phyloP scores from a whole-genome alignment of 2,329 filamentous ascomycete genomes.

The Myriangium duriaei region DNA sequence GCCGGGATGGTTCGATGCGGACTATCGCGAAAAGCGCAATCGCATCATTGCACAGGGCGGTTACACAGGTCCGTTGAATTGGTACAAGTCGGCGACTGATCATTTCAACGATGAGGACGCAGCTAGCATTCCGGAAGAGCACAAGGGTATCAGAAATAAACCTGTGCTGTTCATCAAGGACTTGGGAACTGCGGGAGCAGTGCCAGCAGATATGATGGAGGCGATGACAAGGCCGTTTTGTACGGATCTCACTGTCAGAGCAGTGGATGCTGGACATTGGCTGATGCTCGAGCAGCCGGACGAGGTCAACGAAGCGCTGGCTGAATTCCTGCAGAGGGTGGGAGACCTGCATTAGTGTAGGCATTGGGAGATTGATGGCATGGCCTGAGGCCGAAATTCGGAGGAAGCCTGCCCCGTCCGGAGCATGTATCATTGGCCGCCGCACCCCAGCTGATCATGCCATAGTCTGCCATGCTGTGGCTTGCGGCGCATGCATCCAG shows the following conservation, averaged over 20 bases:
- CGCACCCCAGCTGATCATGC: too few species aligned
- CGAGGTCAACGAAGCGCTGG: conserved; percentile 13
- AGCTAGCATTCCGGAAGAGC: conserved; percentile 20
- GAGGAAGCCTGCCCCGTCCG: too few species aligned
- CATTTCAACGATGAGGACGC: conserved; percentile 21
- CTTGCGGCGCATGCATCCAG: too few species aligned
- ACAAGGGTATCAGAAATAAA: conserved; percentile 15
- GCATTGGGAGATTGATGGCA: too few species aligned
- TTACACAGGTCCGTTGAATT: conserved; percentile 26
- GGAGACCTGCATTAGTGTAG: too few species aligned
- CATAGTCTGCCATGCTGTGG: too few species aligned
- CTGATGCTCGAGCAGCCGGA: conserved; percentile 23
- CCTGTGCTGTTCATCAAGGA: conserved; percentile 26
- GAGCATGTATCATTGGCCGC: too few species aligned
- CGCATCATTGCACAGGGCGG: conserved; percentile 16
- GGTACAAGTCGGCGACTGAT: conserved; percentile 22
- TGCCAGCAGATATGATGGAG: conserved; percentile 21
- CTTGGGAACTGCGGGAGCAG: conserved; percentile 25
- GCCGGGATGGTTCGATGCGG: conserved; percentile 24
- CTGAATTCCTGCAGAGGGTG: conserved; percentile 8
- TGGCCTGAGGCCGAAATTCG: too few species aligned
- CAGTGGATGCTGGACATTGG: conserved; percentile 27
- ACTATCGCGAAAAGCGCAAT: conserved; percentile 24
- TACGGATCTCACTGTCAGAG: conserved; percentile 22
- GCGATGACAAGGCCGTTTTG: conserved; percentile 18